A percentile compares a stretch with the other conserved stretches of the same genome.
Conservation (phyloP, 2,329 filamentous ascomycete genomes). For the Cladosporium sp. region DNA sequence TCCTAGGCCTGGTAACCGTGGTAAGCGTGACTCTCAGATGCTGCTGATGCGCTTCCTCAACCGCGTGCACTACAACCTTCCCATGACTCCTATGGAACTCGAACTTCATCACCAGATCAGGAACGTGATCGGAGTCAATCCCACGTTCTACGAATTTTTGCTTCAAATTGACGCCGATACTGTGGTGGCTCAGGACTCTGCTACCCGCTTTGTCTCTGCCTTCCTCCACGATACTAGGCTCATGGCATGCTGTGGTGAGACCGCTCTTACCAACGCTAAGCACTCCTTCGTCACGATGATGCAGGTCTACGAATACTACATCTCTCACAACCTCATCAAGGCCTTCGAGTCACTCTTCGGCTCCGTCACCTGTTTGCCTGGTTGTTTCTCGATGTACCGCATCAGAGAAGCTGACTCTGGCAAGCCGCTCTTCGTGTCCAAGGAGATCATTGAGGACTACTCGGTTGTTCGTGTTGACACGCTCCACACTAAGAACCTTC, state of each 20-base stretch:
- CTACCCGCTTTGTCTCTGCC: constrained; percentile 85
- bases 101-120: constrained; percentile 99
- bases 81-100: constrained; percentile 94
- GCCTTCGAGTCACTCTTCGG: constrained; percentile 97
- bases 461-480: constrained; percentile 94
- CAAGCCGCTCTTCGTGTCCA: constrained; percentile 94
- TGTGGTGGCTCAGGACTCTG: constrained; percentile 84
- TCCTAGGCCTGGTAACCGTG: constrained; percentile 79
- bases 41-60: constrained; percentile 98
- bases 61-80: constrained; percentile 93
- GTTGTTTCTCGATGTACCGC: constrained; percentile 99
- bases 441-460: constrained; percentile 85
- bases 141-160: constrained; percentile 96
- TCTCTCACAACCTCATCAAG: constrained; percentile 95
- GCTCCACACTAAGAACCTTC: constrained; percentile 96
- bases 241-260: constrained; percentile 95
- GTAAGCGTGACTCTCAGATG: constrained; percentile 99
- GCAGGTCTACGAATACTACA: constrained; percentile 99
- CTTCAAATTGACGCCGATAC: constrained; percentile 98
- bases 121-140: constrained; percentile 98
- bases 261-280: constrained; percentile 88
- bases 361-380: constrained; percentile 93
- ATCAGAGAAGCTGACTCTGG: constrained; percentile 91
- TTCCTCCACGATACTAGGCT: constrained; percentile 90
- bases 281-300: constrained; percentile 97